Percentiles rank a stretch among this genome's conserved stretches.
Conservation (phyloP, 2,329 filamentous ascomycete species). For the Diplodia corticola region DNA sequence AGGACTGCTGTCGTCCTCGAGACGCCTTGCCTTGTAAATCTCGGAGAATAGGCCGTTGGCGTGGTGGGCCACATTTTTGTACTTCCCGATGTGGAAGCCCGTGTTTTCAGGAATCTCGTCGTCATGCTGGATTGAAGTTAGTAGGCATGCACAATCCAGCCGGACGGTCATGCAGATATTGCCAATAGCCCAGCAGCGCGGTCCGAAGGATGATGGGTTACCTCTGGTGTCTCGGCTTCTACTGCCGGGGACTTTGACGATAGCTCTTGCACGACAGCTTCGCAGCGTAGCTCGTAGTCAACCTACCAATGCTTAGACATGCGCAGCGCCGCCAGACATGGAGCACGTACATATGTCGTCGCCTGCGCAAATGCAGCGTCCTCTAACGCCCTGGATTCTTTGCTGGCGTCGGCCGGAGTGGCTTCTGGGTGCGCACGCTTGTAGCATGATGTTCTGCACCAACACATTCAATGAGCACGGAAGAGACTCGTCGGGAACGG, state of each 20-base stretch:
- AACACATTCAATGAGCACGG: conserved; percentile 11
- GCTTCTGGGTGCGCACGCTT: conserved; percentile 48
- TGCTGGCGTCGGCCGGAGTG: conserved; percentile 50
- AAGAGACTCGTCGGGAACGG: background rate
- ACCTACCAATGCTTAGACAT: conserved; percentile 34
- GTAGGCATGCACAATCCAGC: background rate
- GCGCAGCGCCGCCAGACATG: conserved; percentile 5
- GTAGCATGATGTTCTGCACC: conserved; percentile 50
- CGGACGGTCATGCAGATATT: background rate
- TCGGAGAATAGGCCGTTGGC: conserved; percentile 75
- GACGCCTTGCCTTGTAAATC: conserved; percentile 68
- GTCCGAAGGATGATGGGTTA: background rate
- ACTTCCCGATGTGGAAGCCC: conserved; percentile 50
- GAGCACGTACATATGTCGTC: conserved; percentile 54
- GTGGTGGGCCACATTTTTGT: conserved; percentile 57
- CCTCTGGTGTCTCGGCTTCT: conserved; percentile 6
- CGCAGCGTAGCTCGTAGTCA: conserved; percentile 35
- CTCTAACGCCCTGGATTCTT: conserved; percentile 66
- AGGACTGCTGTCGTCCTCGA: conserved; percentile 32
- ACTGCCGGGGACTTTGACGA: background rate
- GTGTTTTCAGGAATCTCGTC: conserved; percentile 1
- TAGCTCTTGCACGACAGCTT: conserved; percentile 13
- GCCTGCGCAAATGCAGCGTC: conserved; percentile 62
- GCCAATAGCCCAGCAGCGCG: background rate
- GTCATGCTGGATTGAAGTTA: background rate